Percentiles rank a stretch among this genome's conserved stretches.
These are phyloP conservation scores for Schizophyllum commune DNA, from an alignment of 1,284 basidiomycete genomes.

Conservation along the genomic window DNA sequence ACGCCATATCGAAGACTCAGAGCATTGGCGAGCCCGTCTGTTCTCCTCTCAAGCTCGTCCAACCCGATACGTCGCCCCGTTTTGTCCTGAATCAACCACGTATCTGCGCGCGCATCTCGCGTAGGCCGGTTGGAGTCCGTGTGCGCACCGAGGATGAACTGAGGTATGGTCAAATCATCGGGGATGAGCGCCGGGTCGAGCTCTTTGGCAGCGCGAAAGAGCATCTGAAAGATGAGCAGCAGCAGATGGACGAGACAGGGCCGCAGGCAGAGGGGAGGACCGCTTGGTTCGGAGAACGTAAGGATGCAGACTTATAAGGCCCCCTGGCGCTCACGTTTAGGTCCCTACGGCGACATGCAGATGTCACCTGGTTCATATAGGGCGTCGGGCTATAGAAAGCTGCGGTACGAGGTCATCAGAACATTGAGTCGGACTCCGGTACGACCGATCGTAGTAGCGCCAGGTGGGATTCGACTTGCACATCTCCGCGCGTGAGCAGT, in stretches of 20 bases:
- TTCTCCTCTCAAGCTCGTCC: background rate
- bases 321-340: no score
- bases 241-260: background rate
- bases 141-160: conserved; percentile 56
- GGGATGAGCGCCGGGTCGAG: conserved; percentile 31
- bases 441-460: no score
- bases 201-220: background rate
- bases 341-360: no score
- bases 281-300: no score
- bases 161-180: conserved; percentile 58
- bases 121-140: conserved; percentile 4
- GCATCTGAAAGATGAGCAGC: background rate
- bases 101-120: conserved; percentile 32
- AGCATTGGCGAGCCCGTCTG: background rate
- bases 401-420: no score
- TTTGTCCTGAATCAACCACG: conserved; percentile 60
- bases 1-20: background rate
- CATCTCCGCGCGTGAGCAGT: no score
- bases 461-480: no score
- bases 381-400: no score
- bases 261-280: background rate
- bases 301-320: no score
- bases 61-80: conserved; percentile 34
- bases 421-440: no score
- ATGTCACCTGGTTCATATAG: no score